Percentiles rank a stretch among this genome's conserved stretches.
Conservation (phyloP, 2,329 filamentous ascomycete species). For the Cladosporium austrohemisphaericum region DNA sequence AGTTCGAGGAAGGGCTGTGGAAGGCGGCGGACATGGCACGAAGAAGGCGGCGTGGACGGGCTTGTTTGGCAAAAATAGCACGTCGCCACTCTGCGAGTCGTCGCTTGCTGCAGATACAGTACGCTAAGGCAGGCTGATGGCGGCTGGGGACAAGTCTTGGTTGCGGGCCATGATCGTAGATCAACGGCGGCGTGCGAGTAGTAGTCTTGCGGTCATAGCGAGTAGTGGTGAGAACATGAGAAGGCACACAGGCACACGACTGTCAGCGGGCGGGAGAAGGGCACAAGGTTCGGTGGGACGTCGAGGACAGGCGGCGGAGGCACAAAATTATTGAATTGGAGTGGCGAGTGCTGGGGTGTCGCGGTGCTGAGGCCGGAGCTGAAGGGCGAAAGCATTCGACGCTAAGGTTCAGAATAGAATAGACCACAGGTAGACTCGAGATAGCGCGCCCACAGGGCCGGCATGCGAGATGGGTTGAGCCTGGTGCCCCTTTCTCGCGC, state of each 20-base stretch:
- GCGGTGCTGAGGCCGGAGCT: neutral
- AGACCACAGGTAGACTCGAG: no score
- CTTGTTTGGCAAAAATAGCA: conserved; percentile 9
- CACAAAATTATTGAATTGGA: neutral
- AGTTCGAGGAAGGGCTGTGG: neutral
- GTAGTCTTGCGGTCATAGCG: neutral
- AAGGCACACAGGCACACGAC: neutral
- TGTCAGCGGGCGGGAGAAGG: neutral
- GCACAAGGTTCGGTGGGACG: neutral
- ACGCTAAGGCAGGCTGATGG: conserved; percentile 5
- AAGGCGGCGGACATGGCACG: conserved; percentile 1
- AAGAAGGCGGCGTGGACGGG: neutral
- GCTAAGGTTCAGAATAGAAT: conserved; percentile 2
- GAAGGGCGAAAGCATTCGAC: conserved; percentile 1
- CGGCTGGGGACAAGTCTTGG: conserved; percentile 11
- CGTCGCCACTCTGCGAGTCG: neutral
- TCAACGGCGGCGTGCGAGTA: conserved; percentile 5
- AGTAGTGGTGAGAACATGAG: neutral
- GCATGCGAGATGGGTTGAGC: conserved; percentile 8
- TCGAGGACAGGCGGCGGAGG: neutral
- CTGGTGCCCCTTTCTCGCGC: conserved; percentile 11
- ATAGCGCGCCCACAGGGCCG: neutral
- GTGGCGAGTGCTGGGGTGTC: neutral
- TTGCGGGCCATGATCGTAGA: conserved; percentile 9
- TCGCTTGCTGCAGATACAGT: conserved; percentile 9